phyloP scores from a whole-genome alignment of 129 eudicot species.

The Flaveria bidentis region DNA sequence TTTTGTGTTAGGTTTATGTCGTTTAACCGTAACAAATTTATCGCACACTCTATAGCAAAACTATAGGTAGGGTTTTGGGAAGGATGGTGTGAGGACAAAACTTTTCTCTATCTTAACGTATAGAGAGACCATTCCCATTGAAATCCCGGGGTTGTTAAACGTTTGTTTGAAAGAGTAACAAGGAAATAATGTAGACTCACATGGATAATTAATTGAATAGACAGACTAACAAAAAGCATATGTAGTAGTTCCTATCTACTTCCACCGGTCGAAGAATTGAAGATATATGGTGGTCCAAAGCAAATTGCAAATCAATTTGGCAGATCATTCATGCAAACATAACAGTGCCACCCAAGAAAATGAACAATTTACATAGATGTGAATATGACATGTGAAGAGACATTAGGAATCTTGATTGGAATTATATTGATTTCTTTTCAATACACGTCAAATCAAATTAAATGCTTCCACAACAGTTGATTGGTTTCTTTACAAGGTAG shows the following conservation, averaged over 20 bases:
- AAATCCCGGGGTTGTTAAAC: no score
- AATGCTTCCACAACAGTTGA: neutral
- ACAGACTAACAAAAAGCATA: no score
- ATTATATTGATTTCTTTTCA: neutral
- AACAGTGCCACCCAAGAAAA: slow-evolving; percentile 16
- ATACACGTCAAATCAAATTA: neutral
- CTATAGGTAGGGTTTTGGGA: no score
- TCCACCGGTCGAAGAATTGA: neutral
- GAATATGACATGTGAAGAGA: slow-evolving; percentile 27
- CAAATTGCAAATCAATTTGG: slow-evolving; percentile 6
- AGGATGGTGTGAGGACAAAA: no score
- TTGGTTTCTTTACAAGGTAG: neutral
- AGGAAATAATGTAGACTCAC: no score
- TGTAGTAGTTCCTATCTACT: neutral
- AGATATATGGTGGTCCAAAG: slow-evolving; percentile 22
- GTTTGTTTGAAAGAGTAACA: no score
- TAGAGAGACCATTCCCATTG: no score
- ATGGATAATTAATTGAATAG: no score
- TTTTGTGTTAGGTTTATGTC: no score
- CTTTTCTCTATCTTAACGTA: no score
- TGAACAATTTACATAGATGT: neutral
- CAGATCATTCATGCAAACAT: neutral
- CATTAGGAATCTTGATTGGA: slow-evolving; percentile 19
- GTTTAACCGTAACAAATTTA: no score
- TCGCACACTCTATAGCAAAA: no score